Evolutionary conservation across 768 basidiomycete species (phyloP).

Genomic region (Naganishia friedmannii): DNA sequence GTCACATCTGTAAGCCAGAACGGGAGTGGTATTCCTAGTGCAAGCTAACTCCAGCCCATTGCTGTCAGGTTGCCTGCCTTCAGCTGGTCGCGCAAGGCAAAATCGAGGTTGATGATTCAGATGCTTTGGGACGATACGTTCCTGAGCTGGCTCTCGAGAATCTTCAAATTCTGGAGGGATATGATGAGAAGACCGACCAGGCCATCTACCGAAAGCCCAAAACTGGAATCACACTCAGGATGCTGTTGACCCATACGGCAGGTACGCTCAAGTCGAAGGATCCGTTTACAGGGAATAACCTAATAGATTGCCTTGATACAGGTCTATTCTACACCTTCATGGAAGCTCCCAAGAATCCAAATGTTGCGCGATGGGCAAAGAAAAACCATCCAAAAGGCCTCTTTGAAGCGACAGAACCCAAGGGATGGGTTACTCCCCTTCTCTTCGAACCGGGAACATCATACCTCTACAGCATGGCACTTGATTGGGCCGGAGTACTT

Average conservation of each 20-base stretch:
- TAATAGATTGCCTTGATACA: constrained; percentile 5
- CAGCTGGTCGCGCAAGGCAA: constrained; percentile 45
- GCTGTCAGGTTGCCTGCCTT: constrained; percentile 38
- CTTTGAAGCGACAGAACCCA: constrained; percentile 32
- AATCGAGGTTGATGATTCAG: constrained; percentile 38
- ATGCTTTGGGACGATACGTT: constrained; percentile 35
- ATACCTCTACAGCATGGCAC: constrained; percentile 38
- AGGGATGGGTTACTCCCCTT: constrained; percentile 27
- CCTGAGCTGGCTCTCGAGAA: constrained; percentile 38
- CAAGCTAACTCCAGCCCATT: neutral
- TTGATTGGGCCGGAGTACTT: constrained; percentile 47
- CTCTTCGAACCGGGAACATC: constrained; percentile 41
- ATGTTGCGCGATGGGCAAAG: constrained; percentile 33
- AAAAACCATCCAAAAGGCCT: constrained; percentile 25
- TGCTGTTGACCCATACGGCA: constrained; percentile 46
- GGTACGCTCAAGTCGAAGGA: constrained; percentile 33
- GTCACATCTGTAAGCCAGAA: constrained; percentile 38
- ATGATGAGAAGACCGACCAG: constrained; percentile 31
- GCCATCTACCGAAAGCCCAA: constrained; percentile 33
- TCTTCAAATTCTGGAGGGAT: constrained; percentile 39
- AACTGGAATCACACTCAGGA: constrained; percentile 41
- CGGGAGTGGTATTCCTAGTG: neutral
- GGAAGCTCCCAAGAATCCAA: constrained; percentile 25
- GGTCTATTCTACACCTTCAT: constrained; percentile 38
- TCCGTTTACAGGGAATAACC: neutral